These are phyloP conservation scores for Bryoerythrophyllum caledonicum DNA, from an alignment of 225 moss, liverwort and hornwort species.

Conservation along the genomic window DNA sequence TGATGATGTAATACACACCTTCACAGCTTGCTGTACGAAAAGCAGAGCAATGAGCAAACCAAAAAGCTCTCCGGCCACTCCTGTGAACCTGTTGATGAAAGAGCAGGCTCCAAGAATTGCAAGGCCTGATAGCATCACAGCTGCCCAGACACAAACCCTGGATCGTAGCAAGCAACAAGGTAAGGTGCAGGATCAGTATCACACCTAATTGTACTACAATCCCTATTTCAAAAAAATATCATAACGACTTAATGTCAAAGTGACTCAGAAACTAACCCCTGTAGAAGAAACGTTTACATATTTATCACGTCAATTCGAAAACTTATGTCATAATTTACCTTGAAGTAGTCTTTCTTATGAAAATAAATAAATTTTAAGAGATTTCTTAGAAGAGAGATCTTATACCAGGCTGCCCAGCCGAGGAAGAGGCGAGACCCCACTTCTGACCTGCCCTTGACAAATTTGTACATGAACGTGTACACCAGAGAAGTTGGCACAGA, in stretches of 20 bases:
- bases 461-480: conserved; percentile 75
- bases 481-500: conserved; percentile 83
- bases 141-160: conserved; percentile 92
- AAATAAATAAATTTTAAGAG: too few relatives aligned
- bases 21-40: conserved; percentile 74
- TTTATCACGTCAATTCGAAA: too few relatives aligned
- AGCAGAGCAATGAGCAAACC: conserved; percentile 83
- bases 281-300: too few relatives aligned
- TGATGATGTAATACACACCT: conserved; percentile 42
- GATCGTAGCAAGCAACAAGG: conserved; percentile 12
- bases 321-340: too few relatives aligned
- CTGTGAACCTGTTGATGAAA: conserved; percentile 82
- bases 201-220: neutral
- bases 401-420: conserved; percentile 84
- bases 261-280: too few relatives aligned
- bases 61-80: conserved; percentile 85
- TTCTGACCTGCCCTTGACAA: conserved; percentile 45
- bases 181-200: neutral
- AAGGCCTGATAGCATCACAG: conserved; percentile 54
- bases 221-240: neutral
- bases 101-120: conserved; percentile 77
- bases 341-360: too few relatives aligned
- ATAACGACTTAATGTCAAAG: too few relatives aligned
- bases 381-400: neutral
- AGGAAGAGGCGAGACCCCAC: conserved; percentile 63